A percentile compares a stretch with the other conserved stretches of the same genome.
Conservation (phyloP, 2,329 filamentous ascomycete genomes). For the Stagonosporopsis vannaccii region DNA sequence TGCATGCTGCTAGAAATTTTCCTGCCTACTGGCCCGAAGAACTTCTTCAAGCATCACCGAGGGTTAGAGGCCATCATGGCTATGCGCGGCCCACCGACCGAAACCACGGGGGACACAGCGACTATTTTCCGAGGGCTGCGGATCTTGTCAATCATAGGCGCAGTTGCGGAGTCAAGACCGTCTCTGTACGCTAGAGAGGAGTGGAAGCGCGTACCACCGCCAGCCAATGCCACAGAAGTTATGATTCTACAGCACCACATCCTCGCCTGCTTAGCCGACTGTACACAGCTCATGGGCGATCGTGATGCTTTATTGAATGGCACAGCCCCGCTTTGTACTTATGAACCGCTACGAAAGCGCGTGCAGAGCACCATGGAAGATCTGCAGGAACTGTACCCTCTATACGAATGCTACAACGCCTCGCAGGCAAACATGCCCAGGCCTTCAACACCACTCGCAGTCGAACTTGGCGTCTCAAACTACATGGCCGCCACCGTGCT, state of each 20-base stretch:
- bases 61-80: slow-evolving; percentile 39
- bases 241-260: slow-evolving; percentile 29
- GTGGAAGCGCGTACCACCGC: slow-evolving; percentile 32
- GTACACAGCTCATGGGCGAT: slow-evolving; percentile 28
- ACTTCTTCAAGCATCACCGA: slow-evolving; percentile 38
- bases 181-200: slow-evolving; percentile 32
- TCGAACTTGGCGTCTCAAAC: slow-evolving; percentile 27
- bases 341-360: slow-evolving; percentile 16
- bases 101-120: slow-evolving; percentile 15
- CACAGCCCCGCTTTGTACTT: background rate
- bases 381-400: slow-evolving; percentile 19
- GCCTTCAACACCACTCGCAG: slow-evolving; percentile 12
- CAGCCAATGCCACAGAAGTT: slow-evolving; percentile 14
- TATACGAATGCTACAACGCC: slow-evolving; percentile 28
- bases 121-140: slow-evolving; percentile 31
- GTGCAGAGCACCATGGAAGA: slow-evolving; percentile 8
- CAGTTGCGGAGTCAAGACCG: slow-evolving; percentile 25
- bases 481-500: slow-evolving; percentile 30
- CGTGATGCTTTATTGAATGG: slow-evolving; percentile 15
- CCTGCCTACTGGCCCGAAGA: slow-evolving; percentile 34
- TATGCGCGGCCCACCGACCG: slow-evolving; percentile 30
- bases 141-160: slow-evolving; percentile 34
- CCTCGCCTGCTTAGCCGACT: slow-evolving; percentile 35
- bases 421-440: slow-evolving; percentile 8
- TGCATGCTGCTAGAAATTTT: slow-evolving; percentile 42